These are phyloP conservation scores for Ascochyta fabae DNA, from an alignment of 2,329 filamentous ascomycete species.

Conservation along the genomic window DNA sequence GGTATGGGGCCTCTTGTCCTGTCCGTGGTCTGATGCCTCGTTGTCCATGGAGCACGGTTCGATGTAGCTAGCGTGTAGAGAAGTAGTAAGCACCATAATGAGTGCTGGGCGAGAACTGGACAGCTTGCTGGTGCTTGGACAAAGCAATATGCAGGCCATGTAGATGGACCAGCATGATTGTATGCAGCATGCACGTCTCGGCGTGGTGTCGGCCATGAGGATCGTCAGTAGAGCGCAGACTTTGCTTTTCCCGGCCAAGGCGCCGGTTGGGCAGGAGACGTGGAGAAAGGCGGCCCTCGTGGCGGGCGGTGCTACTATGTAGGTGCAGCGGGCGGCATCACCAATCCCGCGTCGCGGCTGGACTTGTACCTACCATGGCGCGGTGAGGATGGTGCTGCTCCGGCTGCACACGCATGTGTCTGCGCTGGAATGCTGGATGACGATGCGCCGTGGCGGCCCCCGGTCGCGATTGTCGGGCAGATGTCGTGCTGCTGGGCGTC, in stretches of 20 bases:
- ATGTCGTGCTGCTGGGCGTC: slow-evolving; percentile 20
- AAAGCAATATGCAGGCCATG: slow-evolving; percentile 2
- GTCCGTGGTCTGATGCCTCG: background rate
- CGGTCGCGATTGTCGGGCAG: background rate
- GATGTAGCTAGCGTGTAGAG: background rate
- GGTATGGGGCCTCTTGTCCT: background rate
- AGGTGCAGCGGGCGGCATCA: slow-evolving; percentile 30
- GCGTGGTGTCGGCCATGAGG: slow-evolving; percentile 13
- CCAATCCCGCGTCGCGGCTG: slow-evolving; percentile 6
- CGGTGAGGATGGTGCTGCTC: slow-evolving; percentile 17
- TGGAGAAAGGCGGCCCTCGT: slow-evolving; percentile 31
- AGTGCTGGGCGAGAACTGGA: background rate
- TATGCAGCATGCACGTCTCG: slow-evolving; percentile 15
- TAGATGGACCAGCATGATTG: background rate
- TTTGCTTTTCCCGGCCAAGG: slow-evolving; percentile 24
- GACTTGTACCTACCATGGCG: slow-evolving; percentile 8
- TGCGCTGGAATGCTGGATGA: slow-evolving; percentile 20
- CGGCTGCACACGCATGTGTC: slow-evolving; percentile 9
- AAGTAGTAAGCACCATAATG: background rate
- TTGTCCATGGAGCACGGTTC: background rate
- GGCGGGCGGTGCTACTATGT: slow-evolving; percentile 24
- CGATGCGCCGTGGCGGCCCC: background rate
- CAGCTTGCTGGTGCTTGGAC: background rate
- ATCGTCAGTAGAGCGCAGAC: slow-evolving; percentile 13
- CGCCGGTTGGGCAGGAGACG: slow-evolving; percentile 31